phyloP scores from a whole-genome alignment of 2,329 filamentous ascomycete genomes.

The Rhynchosporium graminicola region DNA sequence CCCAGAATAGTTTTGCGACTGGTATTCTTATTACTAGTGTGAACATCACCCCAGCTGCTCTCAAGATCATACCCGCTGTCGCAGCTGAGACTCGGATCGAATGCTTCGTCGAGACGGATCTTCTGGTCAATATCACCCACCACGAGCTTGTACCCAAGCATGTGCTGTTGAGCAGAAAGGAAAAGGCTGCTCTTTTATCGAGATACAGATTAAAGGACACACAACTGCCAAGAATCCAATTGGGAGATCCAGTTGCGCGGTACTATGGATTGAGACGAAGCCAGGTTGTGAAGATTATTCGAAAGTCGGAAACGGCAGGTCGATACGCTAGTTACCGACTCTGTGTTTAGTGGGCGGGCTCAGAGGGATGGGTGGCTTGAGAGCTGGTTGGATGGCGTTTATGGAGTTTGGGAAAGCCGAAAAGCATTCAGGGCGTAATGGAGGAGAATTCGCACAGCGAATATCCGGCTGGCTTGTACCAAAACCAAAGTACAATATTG shows the following conservation, averaged over 20 bases:
- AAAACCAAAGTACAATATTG: conserved; percentile 3
- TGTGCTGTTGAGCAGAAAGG: conserved; percentile 83
- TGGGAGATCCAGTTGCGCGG: conserved; percentile 87
- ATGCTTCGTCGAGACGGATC: conserved; percentile 92
- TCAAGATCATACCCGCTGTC: conserved; percentile 81
- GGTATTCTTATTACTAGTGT: conserved; percentile 88
- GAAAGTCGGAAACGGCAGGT: conserved; percentile 91
- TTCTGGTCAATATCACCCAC: conserved; percentile 96
- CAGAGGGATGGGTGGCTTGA: not conserved
- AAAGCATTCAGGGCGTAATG: conserved; percentile 29
- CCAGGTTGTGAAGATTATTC: conserved; percentile 97
- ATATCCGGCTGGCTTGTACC: conserved; percentile 26
- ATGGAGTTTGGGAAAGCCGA: conserved; percentile 15
- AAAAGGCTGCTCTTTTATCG: conserved; percentile 83
- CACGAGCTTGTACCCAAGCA: conserved; percentile 96
- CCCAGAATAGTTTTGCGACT: conserved; percentile 78
- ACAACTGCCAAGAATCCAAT: conserved; percentile 88
- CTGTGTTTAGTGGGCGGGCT: conserved; percentile 52
- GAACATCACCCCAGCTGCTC: conserved; percentile 79
- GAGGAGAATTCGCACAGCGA: conserved; percentile 24
- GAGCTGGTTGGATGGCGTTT: conserved; percentile 21
- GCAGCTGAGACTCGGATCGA: conserved; percentile 80
- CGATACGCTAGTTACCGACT: conserved; percentile 92
- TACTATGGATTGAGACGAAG: conserved; percentile 89
- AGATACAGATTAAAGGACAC: conserved; percentile 96